Percentiles rank a stretch among this genome's conserved stretches.
phyloP scores from a whole-genome alignment of 2,329 filamentous ascomycete genomes.

The Arthrobotrys megalospora region DNA sequence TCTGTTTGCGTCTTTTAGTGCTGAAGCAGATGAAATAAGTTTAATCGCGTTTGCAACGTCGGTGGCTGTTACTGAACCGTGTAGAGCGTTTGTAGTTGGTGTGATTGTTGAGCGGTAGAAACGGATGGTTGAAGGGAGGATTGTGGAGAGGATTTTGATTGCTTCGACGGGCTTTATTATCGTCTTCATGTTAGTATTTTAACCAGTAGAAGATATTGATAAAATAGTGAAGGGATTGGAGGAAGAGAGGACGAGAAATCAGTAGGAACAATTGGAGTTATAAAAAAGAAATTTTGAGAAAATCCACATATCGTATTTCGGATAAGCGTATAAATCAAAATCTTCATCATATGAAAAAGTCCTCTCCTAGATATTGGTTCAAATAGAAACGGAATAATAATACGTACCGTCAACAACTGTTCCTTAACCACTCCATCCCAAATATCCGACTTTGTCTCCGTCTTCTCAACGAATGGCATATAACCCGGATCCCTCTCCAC shows the following conservation, averaged over 20 bases:
- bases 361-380: no score
- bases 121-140: slow-evolving; percentile 70
- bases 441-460: not conserved
- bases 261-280: slow-evolving; percentile 61
- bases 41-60: slow-evolving; percentile 72
- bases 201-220: slow-evolving; percentile 1
- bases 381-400: no score
- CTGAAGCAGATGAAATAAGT: slow-evolving; percentile 68
- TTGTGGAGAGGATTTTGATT: slow-evolving; percentile 68
- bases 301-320: slow-evolving; percentile 46
- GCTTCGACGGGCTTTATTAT: slow-evolving; percentile 59
- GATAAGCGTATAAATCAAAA: slow-evolving; percentile 58
- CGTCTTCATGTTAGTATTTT: slow-evolving; percentile 61
- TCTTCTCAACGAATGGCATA: slow-evolving; percentile 35
- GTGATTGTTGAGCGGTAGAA: slow-evolving; percentile 70
- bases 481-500: slow-evolving; percentile 55
- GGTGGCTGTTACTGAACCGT: slow-evolving; percentile 72
- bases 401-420: slow-evolving; percentile 44
- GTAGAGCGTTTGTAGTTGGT: slow-evolving; percentile 65
- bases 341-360: slow-evolving; percentile 43
- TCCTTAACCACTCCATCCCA: slow-evolving; percentile 13
- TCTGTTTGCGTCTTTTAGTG: slow-evolving; percentile 71
- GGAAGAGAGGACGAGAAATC: slow-evolving; percentile 44
- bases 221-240: not conserved
- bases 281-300: slow-evolving; percentile 40